Evolutionary conservation across 2,329 filamentous ascomycete genomes (phyloP), one percentile per base, ranked within the genome.

Genomic region (Colletotrichum theobromicola): DNA sequence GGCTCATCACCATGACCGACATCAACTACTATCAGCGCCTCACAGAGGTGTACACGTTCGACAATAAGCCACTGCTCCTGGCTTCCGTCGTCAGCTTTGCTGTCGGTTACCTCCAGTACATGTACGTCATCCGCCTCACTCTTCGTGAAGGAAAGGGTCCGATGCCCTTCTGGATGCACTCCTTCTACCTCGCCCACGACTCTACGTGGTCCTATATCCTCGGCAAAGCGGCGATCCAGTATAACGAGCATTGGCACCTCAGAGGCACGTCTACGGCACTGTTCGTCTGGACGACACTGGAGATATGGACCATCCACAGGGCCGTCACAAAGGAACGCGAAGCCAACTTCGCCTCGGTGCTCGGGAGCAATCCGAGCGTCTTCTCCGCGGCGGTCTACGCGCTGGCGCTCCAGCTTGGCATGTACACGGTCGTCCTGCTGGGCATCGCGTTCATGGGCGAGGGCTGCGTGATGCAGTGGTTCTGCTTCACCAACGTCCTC

Each of bases 131-230:
- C 46, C 46, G 68, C 7, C 68, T 76, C n/a, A 66, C 66, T 2
- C 35, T 75, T 12, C 65, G 53, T 7, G 75, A 76, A 42, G 75
- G 63, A 5, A 67, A 65, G 28, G 73, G 70, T 13, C 75, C 75
- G 15, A 73, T 76, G 62, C 75, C 75, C 3, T 75, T 73, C 46
- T 76, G 75, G 75, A 76, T 76, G 65, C 75, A 76, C 34, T 75
- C 74, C 0, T 77, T 76, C 50, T 72, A 76, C 64, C 70, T 77
- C 12, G 75, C 75, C 18, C 75, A 77, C 75, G 75, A 77, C 74
- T 74, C 67, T 13, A 71, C 69, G 1, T 77, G 67, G 62, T 61
- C 70, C 21, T 76, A 70, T 30, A 42, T 76, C 5, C 60, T 74
- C 15, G 70, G 55, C 7, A 60, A 61, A n/a, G 74, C 69, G 0